These are phyloP conservation scores for Potentilla sterilis DNA, from an alignment of 306 rosid genomes.

Conservation along the genomic window DNA sequence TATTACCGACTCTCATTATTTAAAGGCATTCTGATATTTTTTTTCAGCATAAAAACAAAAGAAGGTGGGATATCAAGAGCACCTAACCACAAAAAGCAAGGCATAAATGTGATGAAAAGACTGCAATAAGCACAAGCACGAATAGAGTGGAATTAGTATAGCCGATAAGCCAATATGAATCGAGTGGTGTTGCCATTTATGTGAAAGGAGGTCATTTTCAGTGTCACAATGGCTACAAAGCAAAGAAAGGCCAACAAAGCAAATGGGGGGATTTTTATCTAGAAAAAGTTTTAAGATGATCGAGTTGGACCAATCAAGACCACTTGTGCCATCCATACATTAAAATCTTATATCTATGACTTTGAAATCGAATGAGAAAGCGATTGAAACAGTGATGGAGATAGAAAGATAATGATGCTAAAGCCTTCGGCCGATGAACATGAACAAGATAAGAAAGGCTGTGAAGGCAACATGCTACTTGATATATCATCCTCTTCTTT, in stretches of 20 bases:
- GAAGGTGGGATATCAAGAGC: conserved; percentile 33
- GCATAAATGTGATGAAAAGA: conserved; percentile 15
- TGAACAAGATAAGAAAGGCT: not conserved
- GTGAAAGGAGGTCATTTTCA: conserved; percentile 30
- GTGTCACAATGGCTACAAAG: conserved; percentile 40
- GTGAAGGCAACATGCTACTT: not conserved
- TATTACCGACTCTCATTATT: not conserved
- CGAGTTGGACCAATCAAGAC: conserved; percentile 39
- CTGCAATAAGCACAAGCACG: conserved; percentile 7
- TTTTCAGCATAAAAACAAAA: conserved; percentile 11
- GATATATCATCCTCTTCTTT: not conserved
- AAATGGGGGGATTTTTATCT: conserved; percentile 15
- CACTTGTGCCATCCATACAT: conserved; percentile 30
- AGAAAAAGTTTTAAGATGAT: conserved; percentile 20
- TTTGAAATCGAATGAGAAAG: conserved; percentile 14
- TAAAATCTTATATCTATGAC: conserved; percentile 21
- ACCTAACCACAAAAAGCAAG: conserved; percentile 31
- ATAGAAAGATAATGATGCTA: conserved; percentile 4
- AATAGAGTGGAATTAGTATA: not conserved
- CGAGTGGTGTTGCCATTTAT: conserved; percentile 30
- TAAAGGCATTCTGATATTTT: not conserved
- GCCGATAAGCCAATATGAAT: not conserved
- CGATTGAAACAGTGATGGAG: not conserved
- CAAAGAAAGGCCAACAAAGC: conserved; percentile 9
- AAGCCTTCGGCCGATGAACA: conserved; percentile 21